Evolutionary conservation across 306 rosid species (phyloP), one percentile per base, ranked within the genome.

Genomic region (Glycine tomentella): DNA sequence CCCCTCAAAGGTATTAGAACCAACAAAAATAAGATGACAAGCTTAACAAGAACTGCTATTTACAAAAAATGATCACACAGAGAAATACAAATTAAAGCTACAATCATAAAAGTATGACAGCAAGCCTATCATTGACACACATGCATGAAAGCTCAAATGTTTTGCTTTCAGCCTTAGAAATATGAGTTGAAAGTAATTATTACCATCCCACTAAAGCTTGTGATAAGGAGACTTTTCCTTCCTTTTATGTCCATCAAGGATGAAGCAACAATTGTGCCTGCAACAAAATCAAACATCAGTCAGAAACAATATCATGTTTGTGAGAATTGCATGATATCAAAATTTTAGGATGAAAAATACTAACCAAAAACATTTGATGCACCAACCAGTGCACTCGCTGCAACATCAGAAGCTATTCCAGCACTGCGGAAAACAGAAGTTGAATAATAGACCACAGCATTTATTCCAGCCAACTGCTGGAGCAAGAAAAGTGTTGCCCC

Each of bases 321-420:
- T 9, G 52, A 51, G 33, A 57, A 73, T 34, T 25, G 17, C 50
- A 51, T n/a, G 76, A 25, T 55, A 70, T 9, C 53, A 40, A 17
- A 15, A 58, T 74, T 79, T 44, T 11, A 31, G 53, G 44, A 62
- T 51, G 7, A 56, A 45, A 48, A 64, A 57, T 73, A 87, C 97
- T 62, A 71, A 92, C 98, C 97, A 14, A 95, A 91, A 71, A 95
- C 98, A 78, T 95, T 95, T 72, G 98, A 90, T 69, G 95, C 92
- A 78, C 97, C 98, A 87, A 92, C 97, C 20, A 95, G 92, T 76
- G 97, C 97, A 88, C 98, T 95, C 58, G 98, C 98, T 74, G 97
- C 98, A 78, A 95, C 93, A 80, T 95, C 98, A 69, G 98, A 95
- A 81, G 95, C 81, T 66, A 95, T 88, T 80, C 98, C 98, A 68